A percentile compares a stretch with the other conserved stretches of the same genome.
Evolutionary conservation across 1,284 basidiomycete species (phyloP).

Genomic region (Amylostereum areolatum): DNA sequence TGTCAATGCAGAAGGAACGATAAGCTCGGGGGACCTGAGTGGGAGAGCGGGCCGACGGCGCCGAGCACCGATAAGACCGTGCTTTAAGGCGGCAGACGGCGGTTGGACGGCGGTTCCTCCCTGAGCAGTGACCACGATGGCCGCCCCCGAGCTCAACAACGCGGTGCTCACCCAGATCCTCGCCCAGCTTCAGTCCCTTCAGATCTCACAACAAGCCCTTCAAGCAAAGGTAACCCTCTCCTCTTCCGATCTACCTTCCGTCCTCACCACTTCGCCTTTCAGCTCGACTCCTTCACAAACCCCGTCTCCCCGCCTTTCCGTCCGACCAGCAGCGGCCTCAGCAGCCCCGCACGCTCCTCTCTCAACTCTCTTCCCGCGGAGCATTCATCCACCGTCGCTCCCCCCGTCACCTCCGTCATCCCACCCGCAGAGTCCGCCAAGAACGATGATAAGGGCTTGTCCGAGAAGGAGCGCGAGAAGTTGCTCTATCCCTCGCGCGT

Average conservation of each 20-base stretch:
- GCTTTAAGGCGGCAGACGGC: background rate
- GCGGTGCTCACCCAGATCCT: constrained; percentile 69
- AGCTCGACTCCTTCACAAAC: constrained; percentile 33
- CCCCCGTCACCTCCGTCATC: constrained; percentile 13
- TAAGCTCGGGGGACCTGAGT: background rate
- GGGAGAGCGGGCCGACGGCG: background rate
- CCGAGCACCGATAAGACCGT: background rate
- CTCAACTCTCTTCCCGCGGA: constrained; percentile 4
- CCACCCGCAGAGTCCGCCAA: constrained; percentile 14
- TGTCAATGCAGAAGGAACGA: background rate
- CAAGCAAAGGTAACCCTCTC: constrained; percentile 57
- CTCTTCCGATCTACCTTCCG: background rate
- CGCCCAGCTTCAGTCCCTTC: constrained; percentile 59
- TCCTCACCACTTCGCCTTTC: background rate
- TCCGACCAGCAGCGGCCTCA: constrained; percentile 18
- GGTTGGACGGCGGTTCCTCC: no score
- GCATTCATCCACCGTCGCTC: constrained; percentile 16
- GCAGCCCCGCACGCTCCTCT: constrained; percentile 16
- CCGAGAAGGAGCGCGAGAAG: constrained; percentile 67
- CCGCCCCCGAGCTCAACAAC: constrained; percentile 35
- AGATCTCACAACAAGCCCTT: constrained; percentile 66
- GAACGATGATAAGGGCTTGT: constrained; percentile 14
- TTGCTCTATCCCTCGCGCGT: constrained; percentile 73
- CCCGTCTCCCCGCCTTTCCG: constrained; percentile 19
- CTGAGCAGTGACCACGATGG: constrained; percentile 29